Percentiles rank a stretch among this genome's conserved stretches.
Evolutionary conservation across 352 stramenopile species (phyloP).

Genomic region (Pythium periplocum): DNA sequence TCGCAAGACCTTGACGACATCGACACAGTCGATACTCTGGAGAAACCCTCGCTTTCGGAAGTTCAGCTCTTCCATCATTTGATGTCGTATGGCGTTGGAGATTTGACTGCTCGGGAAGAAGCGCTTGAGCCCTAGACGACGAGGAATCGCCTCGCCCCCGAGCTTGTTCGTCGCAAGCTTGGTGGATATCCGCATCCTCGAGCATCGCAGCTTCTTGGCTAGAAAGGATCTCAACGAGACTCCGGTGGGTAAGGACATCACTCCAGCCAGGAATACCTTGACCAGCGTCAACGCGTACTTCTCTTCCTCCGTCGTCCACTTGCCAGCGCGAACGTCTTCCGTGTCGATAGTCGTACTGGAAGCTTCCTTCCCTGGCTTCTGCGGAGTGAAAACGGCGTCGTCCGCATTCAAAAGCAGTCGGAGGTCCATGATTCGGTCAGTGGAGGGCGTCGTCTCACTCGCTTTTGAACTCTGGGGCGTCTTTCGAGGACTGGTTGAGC

Average conservation of each 20-base stretch:
- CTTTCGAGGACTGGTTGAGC: no score
- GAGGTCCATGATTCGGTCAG: no score
- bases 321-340: constrained; percentile 20
- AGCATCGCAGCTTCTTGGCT: constrained; percentile 26
- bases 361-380: no score
- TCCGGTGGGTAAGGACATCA: constrained; percentile 14
- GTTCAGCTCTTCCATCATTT: constrained; percentile 9
- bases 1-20: no score
- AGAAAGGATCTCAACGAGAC: constrained; percentile 24
- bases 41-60: constrained; percentile 14
- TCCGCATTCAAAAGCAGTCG: no score
- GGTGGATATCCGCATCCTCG: constrained; percentile 29
- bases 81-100: constrained; percentile 2
- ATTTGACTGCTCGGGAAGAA: constrained; percentile 18
- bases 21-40: neutral
- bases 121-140: constrained; percentile 25
- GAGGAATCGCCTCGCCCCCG: constrained; percentile 19
- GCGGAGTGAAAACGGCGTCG: no score
- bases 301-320: constrained; percentile 34
- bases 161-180: constrained; percentile 25
- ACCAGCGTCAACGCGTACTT: constrained; percentile 22
- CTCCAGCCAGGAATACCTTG: constrained; percentile 19
- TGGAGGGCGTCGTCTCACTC: no score
- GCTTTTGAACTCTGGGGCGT: no score
- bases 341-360: neutral